These are phyloP conservation scores for Trichoderma guizhouense DNA, from an alignment of 2,329 filamentous ascomycete genomes.

Conservation along the genomic window DNA sequence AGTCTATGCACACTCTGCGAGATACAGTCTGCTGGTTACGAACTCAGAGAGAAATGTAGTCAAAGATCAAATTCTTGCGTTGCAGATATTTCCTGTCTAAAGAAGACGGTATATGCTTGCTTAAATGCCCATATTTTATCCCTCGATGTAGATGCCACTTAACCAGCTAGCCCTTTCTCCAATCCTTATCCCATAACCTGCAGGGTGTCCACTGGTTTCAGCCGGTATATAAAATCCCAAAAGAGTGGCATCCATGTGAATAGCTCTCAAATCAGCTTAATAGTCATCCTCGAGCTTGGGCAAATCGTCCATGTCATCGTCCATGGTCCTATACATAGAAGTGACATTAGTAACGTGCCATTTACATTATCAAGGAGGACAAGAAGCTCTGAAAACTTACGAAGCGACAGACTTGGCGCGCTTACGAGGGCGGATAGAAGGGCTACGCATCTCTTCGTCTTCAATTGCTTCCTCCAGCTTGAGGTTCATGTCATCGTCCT, in stretches of 20 bases:
- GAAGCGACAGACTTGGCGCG: slow-evolving; percentile 25
- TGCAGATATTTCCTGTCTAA: background rate
- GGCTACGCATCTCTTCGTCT: background rate
- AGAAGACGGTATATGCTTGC: slow-evolving; percentile 3
- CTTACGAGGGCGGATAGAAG: slow-evolving; percentile 1
- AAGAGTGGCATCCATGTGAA: background rate
- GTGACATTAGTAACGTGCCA: background rate
- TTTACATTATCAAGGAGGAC: background rate
- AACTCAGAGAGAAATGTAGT: background rate
- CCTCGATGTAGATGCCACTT: background rate
- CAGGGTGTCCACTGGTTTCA: background rate
- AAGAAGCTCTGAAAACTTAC: background rate
- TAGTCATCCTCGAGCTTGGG: background rate
- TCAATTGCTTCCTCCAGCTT: slow-evolving; percentile 27
- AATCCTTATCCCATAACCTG: background rate
- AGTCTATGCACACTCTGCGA: background rate
- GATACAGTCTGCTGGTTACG: background rate
- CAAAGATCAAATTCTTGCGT: background rate
- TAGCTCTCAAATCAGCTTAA: background rate
- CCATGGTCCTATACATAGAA: background rate
- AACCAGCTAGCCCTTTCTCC: background rate
- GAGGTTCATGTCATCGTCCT: slow-evolving; percentile 24
- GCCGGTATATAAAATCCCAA: background rate
- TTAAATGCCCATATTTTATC: background rate
- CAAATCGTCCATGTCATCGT: background rate